Evolutionary conservation across 148 eudicot genomes (phyloP).

Genomic region (Silene uniflora): DNA sequence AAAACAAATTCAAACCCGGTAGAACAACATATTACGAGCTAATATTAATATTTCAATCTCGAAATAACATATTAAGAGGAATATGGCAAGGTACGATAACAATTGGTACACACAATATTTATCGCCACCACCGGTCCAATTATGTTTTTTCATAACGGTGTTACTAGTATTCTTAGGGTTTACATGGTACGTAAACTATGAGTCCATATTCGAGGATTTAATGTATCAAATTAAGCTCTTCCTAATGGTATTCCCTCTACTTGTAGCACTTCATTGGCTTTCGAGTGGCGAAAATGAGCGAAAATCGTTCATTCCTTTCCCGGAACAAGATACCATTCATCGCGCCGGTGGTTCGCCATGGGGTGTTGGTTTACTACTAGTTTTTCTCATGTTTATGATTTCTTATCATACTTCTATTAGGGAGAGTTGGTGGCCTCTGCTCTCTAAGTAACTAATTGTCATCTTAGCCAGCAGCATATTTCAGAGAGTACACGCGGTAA

Average conservation of each 20-base stretch:
- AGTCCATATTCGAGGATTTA: conserved; percentile 41
- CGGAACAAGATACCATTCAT: conserved; percentile 53
- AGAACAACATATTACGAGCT: background rate
- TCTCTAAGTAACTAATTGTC: conserved; percentile 23
- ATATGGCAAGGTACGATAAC: conserved; percentile 51
- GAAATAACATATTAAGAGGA: too few species aligned
- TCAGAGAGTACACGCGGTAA: too few species aligned
- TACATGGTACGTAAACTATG: conserved; percentile 67
- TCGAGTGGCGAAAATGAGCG: conserved; percentile 41
- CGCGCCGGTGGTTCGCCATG: conserved; percentile 70
- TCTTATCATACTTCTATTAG: conserved; percentile 55
- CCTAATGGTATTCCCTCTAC: conserved; percentile 48
- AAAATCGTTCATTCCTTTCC: conserved; percentile 34
- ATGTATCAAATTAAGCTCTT: conserved; percentile 47
- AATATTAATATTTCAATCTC: too few species aligned
- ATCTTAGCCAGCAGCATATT: background rate
- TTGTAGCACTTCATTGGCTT: conserved; percentile 55
- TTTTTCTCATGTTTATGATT: conserved; percentile 60
- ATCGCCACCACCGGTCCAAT: conserved; percentile 46
- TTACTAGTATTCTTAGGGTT: conserved; percentile 41
- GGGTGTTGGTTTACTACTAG: conserved; percentile 54
- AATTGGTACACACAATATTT: conserved; percentile 42
- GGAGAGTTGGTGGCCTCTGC: conserved; percentile 72
- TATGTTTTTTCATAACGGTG: conserved; percentile 44
- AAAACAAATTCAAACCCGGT: background rate